These are phyloP conservation scores for Aspergillus pseudonomiae DNA, from an alignment of 2,329 filamentous ascomycete genomes.

Conservation along the genomic window DNA sequence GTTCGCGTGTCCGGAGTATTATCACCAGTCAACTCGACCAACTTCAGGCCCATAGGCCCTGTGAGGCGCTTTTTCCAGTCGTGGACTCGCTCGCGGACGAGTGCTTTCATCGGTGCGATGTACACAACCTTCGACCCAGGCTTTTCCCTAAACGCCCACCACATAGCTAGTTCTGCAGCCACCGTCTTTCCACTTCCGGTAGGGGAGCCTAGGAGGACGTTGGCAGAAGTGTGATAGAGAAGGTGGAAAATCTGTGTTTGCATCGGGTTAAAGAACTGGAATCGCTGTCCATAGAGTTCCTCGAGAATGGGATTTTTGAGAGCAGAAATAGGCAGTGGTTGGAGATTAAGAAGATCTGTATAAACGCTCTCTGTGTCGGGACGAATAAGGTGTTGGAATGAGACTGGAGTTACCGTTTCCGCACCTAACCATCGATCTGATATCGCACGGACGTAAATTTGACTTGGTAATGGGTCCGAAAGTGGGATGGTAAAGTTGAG, in stretches of 20 bases:
- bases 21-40: conserved; percentile 95
- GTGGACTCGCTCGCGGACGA: conserved; percentile 92
- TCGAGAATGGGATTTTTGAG: conserved; percentile 86
- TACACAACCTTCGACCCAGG: conserved; percentile 98
- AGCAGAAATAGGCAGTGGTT: conserved; percentile 83
- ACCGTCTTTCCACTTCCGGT: conserved; percentile 98
- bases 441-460: conserved; percentile 93
- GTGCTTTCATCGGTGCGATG: conserved; percentile 98
- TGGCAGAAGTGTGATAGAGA: conserved; percentile 87
- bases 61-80: conserved; percentile 89
- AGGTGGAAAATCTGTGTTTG: conserved; percentile 98
- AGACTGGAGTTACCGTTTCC: conserved; percentile 92
- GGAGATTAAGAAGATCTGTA: conserved; percentile 87
- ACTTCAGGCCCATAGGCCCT: conserved; percentile 77
- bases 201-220: conserved; percentile 91
- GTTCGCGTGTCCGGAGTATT: conserved; percentile 97
- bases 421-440: conserved; percentile 96
- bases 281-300: conserved; percentile 83
- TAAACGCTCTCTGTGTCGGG: conserved; percentile 98
- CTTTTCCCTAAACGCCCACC: conserved; percentile 96
- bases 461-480: conserved; percentile 86
- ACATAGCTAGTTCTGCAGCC: conserved; percentile 95
- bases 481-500: conserved; percentile 96
- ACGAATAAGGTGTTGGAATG: conserved; percentile 95
- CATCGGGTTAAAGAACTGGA: conserved; percentile 99